Evolutionary conservation across 768 basidiomycete genomes (phyloP), one percentile per base, ranked within the genome.

Genomic region (Ramaria sp.): DNA sequence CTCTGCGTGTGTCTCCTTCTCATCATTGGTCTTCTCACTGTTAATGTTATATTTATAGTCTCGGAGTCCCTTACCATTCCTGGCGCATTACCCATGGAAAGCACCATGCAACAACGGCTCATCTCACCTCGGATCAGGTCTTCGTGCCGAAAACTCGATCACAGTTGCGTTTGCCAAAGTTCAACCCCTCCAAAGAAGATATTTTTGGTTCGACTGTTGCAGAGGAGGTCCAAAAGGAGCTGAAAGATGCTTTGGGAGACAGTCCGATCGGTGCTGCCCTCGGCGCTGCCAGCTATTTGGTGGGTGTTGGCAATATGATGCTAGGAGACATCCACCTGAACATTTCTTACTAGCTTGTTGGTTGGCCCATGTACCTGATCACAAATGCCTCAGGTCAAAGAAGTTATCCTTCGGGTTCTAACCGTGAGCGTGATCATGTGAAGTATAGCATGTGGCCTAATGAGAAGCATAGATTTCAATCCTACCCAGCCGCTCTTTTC

Each of bases 1-100:
- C 69, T 95, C 92, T 43, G 79, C 77, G 89, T 90, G 65, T 58
- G 85, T 65, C 36, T 43, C 56, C 55, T 50, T 58, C 48, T 60
- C 50, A n/a, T n/a, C 42, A 50, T 52, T 44, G 24, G 13, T 27
- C 22, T 25, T 48, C 2, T 10, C 20, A 20, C 15, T 22, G 50
- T 63, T 59, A 67, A 62, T 64, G 66, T 63, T 52, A 41, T 58
- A 48, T 18, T 63, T 30, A 58, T n/a, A 90, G 89, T 51, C 80
- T 97, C 56, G 85, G 94, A 47, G 95, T 98, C 13, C 95, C 95
- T 5, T 99, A 91, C 71, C 92, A 97, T 65, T 88, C 91, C 4
- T 98, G 94, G 95, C 79, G 91, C 59, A 90, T 96, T 64, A 84
- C 83, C 3, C 95, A 97, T 66, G 90, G 79, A 24, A 89, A 92